A percentile compares a stretch with the other conserved stretches of the same genome.
Evolutionary conservation across 306 rosid genomes (phyloP).

Genomic region (Fragaria ananassa): DNA sequence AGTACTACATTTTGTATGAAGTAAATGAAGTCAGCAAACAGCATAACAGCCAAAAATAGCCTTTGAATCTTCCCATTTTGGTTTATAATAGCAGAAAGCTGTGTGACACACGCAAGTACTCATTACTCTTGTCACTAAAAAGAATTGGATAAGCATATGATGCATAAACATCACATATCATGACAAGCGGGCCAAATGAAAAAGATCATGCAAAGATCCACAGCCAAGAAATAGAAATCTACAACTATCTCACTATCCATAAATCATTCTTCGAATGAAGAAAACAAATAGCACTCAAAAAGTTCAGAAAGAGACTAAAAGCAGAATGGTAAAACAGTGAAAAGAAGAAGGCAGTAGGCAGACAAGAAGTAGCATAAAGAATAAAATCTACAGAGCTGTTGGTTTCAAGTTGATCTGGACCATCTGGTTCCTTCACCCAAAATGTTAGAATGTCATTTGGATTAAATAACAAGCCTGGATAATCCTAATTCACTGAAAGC

Average conservation of each 20-base stretch:
- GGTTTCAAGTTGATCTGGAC: slow-evolving; percentile 1
- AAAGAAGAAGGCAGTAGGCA: slow-evolving; percentile 4
- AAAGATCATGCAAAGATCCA: slow-evolving; percentile 12
- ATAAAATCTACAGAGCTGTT: slow-evolving; percentile 8
- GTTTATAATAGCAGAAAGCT: background rate
- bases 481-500: slow-evolving; percentile 10
- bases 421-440: slow-evolving; percentile 2
- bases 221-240: slow-evolving; percentile 15
- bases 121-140: slow-evolving; percentile 6
- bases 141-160: slow-evolving; percentile 1
- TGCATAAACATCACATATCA: slow-evolving; percentile 15
- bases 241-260: slow-evolving; percentile 4
- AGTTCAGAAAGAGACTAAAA: background rate
- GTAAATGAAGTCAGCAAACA: slow-evolving; percentile 8
- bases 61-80: slow-evolving; percentile 16
- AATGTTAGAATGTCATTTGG: slow-evolving; percentile 11
- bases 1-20: slow-evolving; percentile 49
- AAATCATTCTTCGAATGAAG: slow-evolving; percentile 8
- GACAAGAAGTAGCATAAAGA: slow-evolving; percentile 9
- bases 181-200: slow-evolving; percentile 7
- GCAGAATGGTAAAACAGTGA: background rate
- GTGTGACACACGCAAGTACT: background rate
- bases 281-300: slow-evolving; percentile 16
- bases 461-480: slow-evolving; percentile 30
- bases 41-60: slow-evolving; percentile 23